phyloP scores from a whole-genome alignment of 345 rosid species.

The Aquilaria yunnanensis region DNA sequence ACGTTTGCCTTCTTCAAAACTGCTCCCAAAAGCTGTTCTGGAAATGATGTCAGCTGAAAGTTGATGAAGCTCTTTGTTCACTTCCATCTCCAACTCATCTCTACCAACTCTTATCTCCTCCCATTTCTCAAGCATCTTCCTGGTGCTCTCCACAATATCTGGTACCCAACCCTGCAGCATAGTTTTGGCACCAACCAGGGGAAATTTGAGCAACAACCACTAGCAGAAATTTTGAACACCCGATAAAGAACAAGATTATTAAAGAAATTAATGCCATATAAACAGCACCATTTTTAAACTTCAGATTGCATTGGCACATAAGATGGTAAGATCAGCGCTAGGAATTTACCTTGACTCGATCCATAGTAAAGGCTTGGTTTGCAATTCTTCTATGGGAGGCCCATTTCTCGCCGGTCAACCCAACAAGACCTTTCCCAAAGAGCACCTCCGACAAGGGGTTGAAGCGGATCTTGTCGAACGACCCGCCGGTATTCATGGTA shows the following conservation, averaged over 20 bases:
- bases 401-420: slow-evolving; percentile 62
- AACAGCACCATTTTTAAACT: too few relatives aligned
- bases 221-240: neutral
- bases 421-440: slow-evolving; percentile 63
- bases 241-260: neutral
- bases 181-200: too few relatives aligned
- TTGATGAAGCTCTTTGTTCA: slow-evolving; percentile 47
- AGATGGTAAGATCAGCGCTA: too few relatives aligned
- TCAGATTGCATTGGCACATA: too few relatives aligned
- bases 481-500: slow-evolving; percentile 32
- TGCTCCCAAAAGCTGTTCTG: slow-evolving; percentile 85
- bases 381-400: slow-evolving; percentile 58
- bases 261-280: too few relatives aligned
- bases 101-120: slow-evolving; percentile 47
- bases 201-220: too few relatives aligned
- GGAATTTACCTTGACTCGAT: slow-evolving; percentile 56
- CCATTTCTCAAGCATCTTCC: slow-evolving; percentile 54
- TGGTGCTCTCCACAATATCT: slow-evolving; percentile 47
- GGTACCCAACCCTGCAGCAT: slow-evolving; percentile 57
- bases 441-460: slow-evolving; percentile 58
- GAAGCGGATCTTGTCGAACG: slow-evolving; percentile 27
- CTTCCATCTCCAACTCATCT: slow-evolving; percentile 63
- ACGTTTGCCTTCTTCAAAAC: slow-evolving; percentile 62
- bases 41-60: slow-evolving; percentile 74
- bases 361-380: slow-evolving; percentile 56